Base-by-base conservation (phyloP, 2,329 filamentous ascomycete genomes). In the Gaeumannomyces sp. region DNA sequence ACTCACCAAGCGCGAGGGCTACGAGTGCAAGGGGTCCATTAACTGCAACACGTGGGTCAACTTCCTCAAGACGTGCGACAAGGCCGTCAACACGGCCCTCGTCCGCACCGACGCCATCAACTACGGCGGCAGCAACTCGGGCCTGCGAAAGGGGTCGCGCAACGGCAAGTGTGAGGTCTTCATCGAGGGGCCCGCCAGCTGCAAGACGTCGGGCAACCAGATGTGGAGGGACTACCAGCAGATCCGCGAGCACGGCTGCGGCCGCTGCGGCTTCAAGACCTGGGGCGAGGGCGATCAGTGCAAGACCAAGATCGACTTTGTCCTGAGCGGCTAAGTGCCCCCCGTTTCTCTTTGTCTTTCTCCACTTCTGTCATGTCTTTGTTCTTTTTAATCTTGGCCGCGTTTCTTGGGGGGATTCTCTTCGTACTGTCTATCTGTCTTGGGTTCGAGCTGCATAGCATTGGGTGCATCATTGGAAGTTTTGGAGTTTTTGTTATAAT, bases 301-400 rank as follows among this genome's bases (percentile, higher is more conserved):
- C 45, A 53, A 53, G 45, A 53, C 45, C 45, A 53, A 53, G 45
- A 53, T 53, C n/a, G 45, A 53, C 45, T 53, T 53, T 53, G 45
- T 53, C 22, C 4, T 53, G 22, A 53, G 45, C 45, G 45, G 45
- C 45, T 53, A 25, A 53, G 45, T 45, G 38, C 38, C 4, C 38
- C 4, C 38, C 38, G 33, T 35, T 45, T 19, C 5, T 45, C 38
- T 45, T 45, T 45, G 38, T 45, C 38, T 13, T 45, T 45, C 33
- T 45, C 19, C 38, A 11, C 29, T 11, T 33, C 38, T 33, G 33
- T 33, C 38, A 6, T 45, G 14, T 19, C 38, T 45, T 45, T 45
- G 38, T 45, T 45, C 38, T 45, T 4, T 29, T 45, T 10, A 13
- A 33, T 13, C 33, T 33, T 33, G 33, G 4, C 11, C 8, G 33